Percentiles rank a stretch among this genome's conserved stretches.
phyloP scores from a whole-genome alignment of 306 rosid genomes.

The Oemleria cerasiformis region DNA sequence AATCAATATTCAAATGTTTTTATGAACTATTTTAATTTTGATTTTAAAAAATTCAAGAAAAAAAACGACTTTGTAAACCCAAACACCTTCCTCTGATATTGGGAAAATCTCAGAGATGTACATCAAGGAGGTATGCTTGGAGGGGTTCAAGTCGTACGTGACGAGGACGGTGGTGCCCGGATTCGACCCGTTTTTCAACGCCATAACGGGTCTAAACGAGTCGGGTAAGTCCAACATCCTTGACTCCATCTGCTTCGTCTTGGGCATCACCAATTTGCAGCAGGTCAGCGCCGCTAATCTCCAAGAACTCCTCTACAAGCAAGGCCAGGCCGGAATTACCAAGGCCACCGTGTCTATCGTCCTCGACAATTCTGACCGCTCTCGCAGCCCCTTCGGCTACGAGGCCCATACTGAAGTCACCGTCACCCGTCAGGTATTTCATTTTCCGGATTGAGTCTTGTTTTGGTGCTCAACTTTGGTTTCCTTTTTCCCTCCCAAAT shows the following conservation, averaged over 20 bases:
- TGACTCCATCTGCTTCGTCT: slow-evolving; percentile 85
- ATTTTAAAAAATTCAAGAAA: too few species aligned
- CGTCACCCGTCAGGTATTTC: slow-evolving; percentile 82
- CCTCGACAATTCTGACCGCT: slow-evolving; percentile 66
- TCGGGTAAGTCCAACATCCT: slow-evolving; percentile 96
- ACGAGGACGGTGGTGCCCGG: slow-evolving; percentile 89
- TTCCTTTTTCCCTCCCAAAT: too few species aligned
- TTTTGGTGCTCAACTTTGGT: slow-evolving; percentile 3
- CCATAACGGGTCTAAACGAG: slow-evolving; percentile 88
- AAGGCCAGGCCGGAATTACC: slow-evolving; percentile 97
- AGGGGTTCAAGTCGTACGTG: slow-evolving; percentile 98
- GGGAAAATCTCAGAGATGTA: slow-evolving; percentile 35
- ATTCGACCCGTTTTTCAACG: slow-evolving; percentile 84
- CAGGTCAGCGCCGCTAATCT: slow-evolving; percentile 94
- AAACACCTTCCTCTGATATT: not conserved
- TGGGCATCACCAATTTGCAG: slow-evolving; percentile 88
- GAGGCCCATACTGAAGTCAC: slow-evolving; percentile 78
- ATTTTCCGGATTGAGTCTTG: not conserved
- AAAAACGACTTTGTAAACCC: too few species aligned
- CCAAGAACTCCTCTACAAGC: slow-evolving; percentile 94
- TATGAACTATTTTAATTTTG: too few species aligned
- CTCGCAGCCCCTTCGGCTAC: slow-evolving; percentile 85
- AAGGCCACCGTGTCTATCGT: slow-evolving; percentile 88
- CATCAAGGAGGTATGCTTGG: slow-evolving; percentile 83
- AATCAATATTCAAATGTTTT: too few species aligned